These are phyloP conservation scores for Gossypium mustelinum DNA, from an alignment of 345 rosid species.

Conservation along the genomic window DNA sequence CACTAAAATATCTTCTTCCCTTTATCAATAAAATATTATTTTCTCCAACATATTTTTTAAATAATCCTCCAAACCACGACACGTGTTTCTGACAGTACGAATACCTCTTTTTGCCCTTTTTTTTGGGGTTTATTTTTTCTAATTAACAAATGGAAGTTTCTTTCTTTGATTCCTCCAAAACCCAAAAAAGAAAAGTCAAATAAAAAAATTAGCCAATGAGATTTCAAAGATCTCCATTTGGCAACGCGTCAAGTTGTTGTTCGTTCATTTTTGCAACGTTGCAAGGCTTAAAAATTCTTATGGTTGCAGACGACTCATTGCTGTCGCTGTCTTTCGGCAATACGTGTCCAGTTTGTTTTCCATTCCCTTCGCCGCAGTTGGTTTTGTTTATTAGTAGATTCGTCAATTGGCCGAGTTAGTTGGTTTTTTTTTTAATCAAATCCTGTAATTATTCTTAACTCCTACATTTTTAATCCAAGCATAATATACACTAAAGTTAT, in stretches of 20 bases:
- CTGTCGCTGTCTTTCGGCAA: neutral
- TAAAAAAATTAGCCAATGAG: neutral
- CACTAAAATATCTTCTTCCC: conserved; percentile 12
- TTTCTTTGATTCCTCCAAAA: neutral
- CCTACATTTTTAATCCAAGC: no score
- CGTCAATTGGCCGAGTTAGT: no score
- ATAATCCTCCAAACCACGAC: neutral
- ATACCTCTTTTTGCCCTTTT: neutral
- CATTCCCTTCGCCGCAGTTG: no score
- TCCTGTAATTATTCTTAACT: no score
- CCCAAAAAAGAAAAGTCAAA: neutral
- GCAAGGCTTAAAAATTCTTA: neutral
- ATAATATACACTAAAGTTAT: no score
- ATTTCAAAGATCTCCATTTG: neutral
- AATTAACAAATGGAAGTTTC: neutral
- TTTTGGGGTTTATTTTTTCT: neutral
- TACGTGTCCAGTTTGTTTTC: conserved; percentile 12
- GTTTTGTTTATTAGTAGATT: neutral
- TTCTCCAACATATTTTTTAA: no score
- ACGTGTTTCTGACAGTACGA: conserved; percentile 1
- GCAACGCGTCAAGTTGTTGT: neutral
- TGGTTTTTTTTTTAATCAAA: no score
- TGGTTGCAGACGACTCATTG: neutral
- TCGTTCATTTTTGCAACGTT: neutral
- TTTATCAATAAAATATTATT: neutral